Evolutionary conservation across 169 alveolate species (phyloP).

Genomic region (Perkinsus chesapeaki): DNA sequence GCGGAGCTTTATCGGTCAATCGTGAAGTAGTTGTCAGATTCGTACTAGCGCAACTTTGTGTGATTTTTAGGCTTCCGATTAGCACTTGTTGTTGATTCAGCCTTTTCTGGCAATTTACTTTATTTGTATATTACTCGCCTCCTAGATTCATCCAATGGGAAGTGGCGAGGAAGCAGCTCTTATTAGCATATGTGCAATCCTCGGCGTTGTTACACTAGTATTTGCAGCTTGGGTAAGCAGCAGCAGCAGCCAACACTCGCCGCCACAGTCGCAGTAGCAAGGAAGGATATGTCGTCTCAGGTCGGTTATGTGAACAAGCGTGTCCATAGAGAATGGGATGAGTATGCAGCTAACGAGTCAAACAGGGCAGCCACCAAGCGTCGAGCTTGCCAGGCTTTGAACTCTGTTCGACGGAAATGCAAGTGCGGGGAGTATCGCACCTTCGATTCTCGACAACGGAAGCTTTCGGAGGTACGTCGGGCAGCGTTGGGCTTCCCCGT

Average conservation of each 20-base stretch:
- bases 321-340: background rate
- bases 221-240: background rate
- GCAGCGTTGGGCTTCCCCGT: background rate
- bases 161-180: background rate
- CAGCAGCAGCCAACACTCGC: background rate
- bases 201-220: background rate
- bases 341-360: background rate
- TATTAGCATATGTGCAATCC: background rate
- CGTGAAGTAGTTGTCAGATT: too few relatives aligned
- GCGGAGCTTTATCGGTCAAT: too few relatives aligned
- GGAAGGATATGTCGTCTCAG: background rate
- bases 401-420: background rate
- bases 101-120: too few relatives aligned
- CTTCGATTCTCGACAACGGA: background rate
- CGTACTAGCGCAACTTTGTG: too few relatives aligned
- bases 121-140: too few relatives aligned
- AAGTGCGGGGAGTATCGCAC: background rate
- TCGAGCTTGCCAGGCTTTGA: background rate
- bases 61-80: too few relatives aligned
- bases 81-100: too few relatives aligned
- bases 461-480: background rate
- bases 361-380: background rate
- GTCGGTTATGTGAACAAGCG: background rate
- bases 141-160: too few relatives aligned
- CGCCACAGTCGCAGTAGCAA: background rate